phyloP scores from a whole-genome alignment of 176 grass and related monocot species.

The Triticum dicoccoides region DNA sequence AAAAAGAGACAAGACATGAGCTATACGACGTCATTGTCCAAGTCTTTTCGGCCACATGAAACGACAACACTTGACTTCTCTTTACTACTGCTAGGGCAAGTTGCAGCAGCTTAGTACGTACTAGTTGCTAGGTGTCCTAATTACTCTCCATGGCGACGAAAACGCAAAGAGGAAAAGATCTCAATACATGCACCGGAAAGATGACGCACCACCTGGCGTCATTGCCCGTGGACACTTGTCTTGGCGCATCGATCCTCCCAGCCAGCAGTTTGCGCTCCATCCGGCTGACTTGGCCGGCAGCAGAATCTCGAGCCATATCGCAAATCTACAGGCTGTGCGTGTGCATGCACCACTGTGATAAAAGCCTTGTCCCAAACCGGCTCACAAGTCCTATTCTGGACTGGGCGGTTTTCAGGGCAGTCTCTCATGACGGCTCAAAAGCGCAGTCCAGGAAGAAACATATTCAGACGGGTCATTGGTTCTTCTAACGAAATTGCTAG shows the following conservation, averaged over 20 bases:
- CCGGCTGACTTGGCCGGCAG: conserved; percentile 9
- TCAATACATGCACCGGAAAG: no score
- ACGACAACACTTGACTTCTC: background rate
- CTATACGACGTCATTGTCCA: background rate
- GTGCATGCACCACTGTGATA: background rate
- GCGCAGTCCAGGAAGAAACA: background rate
- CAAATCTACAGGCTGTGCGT: background rate
- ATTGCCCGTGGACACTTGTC: background rate
- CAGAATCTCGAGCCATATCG: background rate
- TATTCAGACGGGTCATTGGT: background rate
- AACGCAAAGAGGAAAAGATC: no score
- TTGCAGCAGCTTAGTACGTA: background rate
- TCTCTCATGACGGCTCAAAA: background rate
- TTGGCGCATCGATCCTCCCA: background rate
- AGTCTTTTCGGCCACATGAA: background rate
- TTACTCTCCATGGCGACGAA: background rate
- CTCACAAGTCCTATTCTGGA: background rate
- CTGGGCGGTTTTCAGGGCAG: background rate
- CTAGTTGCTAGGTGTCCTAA: background rate
- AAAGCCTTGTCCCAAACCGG: background rate
- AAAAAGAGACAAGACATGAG: background rate
- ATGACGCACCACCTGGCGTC: conserved; percentile 31
- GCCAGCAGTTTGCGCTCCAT: background rate
- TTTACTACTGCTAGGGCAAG: background rate
- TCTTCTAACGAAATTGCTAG: no score